Conservation (phyloP, 352 stramenopile genomes). For the Thalassiosira ordinaria region DNA sequence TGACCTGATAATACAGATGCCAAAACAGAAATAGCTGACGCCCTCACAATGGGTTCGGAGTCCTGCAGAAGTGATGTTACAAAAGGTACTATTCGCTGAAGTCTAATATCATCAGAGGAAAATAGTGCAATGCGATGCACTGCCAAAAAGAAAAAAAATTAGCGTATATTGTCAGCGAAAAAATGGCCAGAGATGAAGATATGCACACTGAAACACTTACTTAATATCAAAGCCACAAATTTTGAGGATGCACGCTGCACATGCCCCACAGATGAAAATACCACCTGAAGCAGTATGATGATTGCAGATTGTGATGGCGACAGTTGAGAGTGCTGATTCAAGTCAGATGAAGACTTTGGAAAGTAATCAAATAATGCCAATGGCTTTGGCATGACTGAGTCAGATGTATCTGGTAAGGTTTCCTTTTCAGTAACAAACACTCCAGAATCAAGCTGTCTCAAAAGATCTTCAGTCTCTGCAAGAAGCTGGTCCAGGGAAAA, state of each 20-base stretch:
- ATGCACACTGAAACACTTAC: slow-evolving; percentile 8
- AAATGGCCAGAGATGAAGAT: neutral
- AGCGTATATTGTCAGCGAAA: neutral
- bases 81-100: slow-evolving; percentile 94
- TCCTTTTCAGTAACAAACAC: slow-evolving; percentile 13
- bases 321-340: slow-evolving; percentile 10
- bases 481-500: slow-evolving; percentile 61
- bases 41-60: slow-evolving; percentile 87
- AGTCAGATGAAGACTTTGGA: slow-evolving; percentile 4
- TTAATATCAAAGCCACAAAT: slow-evolving; percentile 90
- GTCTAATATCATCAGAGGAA: slow-evolving; percentile 91
- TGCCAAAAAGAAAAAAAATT: slow-evolving; percentile 5
- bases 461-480: slow-evolving; percentile 69
- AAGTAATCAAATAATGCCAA: slow-evolving; percentile 27
- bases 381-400: slow-evolving; percentile 6
- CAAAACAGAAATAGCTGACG: slow-evolving; percentile 90
- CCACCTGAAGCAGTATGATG: slow-evolving; percentile 77
- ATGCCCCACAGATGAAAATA: slow-evolving; percentile 77
- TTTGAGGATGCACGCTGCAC: slow-evolving; percentile 79
- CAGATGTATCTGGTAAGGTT: neutral
- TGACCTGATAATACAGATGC: slow-evolving; percentile 87
- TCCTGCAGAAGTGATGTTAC: slow-evolving; percentile 94
- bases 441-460: slow-evolving; percentile 67
- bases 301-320: slow-evolving; percentile 50
- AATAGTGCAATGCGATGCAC: slow-evolving; percentile 90